These are phyloP conservation scores for Cryphonectria carpinicola DNA, from an alignment of 2,329 filamentous ascomycete genomes.

Conservation along the genomic window DNA sequence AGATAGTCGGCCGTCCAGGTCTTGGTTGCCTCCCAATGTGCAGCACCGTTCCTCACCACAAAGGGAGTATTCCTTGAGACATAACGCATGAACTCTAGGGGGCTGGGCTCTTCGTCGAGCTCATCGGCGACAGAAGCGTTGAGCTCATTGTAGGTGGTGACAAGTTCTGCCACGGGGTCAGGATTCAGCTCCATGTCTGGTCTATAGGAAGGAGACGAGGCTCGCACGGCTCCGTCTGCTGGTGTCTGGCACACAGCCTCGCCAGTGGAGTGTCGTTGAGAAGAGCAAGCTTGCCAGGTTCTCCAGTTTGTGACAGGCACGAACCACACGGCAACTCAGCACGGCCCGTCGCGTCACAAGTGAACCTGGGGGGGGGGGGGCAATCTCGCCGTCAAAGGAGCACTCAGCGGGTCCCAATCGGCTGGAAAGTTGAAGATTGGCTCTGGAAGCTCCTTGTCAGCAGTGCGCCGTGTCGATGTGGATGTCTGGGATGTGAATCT, in stretches of 20 bases:
- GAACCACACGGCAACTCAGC: neutral
- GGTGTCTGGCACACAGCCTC: conserved; percentile 16
- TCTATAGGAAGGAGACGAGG: conserved; percentile 14
- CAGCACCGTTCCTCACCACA: conserved; percentile 66
- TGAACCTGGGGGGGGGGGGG: neutral
- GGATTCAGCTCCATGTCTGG: conserved; percentile 20
- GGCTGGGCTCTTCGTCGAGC: conserved; percentile 66
- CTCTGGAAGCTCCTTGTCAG: neutral
- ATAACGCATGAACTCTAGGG: conserved; percentile 80
- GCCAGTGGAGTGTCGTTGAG: conserved; percentile 14
- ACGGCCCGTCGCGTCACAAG: conserved; percentile 1
- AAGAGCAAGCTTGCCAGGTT: neutral
- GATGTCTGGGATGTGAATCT: neutral
- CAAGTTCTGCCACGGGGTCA: conserved; percentile 57
- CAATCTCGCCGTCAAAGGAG: neutral
- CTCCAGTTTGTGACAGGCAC: neutral
- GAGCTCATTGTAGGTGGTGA: conserved; percentile 74
- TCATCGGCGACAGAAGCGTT: conserved; percentile 65
- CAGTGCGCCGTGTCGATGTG: neutral
- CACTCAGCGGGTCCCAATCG: neutral
- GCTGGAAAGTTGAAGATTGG: neutral
- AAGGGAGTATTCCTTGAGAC: conserved; percentile 77
- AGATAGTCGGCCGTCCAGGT: conserved; percentile 69
- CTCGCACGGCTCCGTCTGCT: conserved; percentile 12
- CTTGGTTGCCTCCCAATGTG: conserved; percentile 63